These are phyloP conservation scores for Calonectria leucothoes DNA, from an alignment of 2,329 filamentous ascomycete species.

Conservation along the genomic window DNA sequence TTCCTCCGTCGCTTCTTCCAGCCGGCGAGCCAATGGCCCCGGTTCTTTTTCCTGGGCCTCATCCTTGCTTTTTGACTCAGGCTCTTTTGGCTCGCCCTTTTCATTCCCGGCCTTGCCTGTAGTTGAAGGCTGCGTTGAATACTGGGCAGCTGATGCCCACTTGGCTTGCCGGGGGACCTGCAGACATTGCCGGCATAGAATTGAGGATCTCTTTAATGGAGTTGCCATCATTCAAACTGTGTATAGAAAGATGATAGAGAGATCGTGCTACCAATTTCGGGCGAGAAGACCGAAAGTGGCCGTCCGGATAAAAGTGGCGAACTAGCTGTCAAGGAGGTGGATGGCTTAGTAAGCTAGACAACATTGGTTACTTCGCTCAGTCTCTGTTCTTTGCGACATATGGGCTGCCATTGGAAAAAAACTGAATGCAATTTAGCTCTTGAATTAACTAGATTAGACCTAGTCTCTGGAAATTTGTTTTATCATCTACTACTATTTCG, in stretches of 20 bases:
- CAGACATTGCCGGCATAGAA: constrained; percentile 36
- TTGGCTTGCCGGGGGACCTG: constrained; percentile 18
- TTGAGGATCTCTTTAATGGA: constrained; percentile 1
- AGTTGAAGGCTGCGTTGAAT: constrained; percentile 31
- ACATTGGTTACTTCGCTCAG: too few species aligned
- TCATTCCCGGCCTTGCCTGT: neutral
- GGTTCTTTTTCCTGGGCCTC: constrained; percentile 29
- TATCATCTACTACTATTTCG: neutral
- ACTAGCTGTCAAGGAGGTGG: neutral
- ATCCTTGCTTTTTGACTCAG: constrained; percentile 8
- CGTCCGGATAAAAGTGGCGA: neutral
- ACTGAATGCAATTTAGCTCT: neutral
- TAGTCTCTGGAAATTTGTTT: neutral
- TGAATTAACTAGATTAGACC: neutral
- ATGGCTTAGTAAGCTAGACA: neutral
- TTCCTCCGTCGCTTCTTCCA: constrained; percentile 73
- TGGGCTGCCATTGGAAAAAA: neutral
- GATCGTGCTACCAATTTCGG: neutral
- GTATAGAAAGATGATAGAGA: neutral
- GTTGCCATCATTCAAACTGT: constrained; percentile 7
- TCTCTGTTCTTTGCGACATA: neutral
- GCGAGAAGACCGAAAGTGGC: neutral
- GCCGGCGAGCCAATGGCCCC: constrained; percentile 66
- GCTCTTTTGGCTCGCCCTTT: constrained; percentile 4
- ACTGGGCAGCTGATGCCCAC: constrained; percentile 19